Base-by-base conservation (phyloP, 2,329 filamentous ascomycete species). In the Apiospora rasikravindrae region DNA sequence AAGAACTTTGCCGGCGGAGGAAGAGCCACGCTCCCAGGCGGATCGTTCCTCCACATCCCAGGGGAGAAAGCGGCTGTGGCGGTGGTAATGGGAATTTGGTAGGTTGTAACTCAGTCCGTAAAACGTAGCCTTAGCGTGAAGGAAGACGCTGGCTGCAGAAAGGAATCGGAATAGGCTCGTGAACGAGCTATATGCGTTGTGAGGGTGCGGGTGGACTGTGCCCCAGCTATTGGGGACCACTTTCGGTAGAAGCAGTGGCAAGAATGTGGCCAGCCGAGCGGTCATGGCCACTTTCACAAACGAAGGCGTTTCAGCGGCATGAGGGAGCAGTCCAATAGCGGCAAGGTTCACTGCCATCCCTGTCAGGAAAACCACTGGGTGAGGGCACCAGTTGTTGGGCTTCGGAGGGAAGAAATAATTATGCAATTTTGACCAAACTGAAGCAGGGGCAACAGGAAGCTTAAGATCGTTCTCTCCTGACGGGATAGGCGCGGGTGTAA, bases 171-270 rank as follows among this genome's bases (percentile, higher is more conserved):
- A 90, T 8, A 88, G 77, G 29, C 79, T 83, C 4, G 78, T 83
- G 73, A 86, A 85, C 11, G 83, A 84, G 44, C 80, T 76, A 57
- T 85, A 83, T 3, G 81, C 78, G 13, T 80, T 78, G 72, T 83
- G 83, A 2, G 81, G 80, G 47, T 86, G 82, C 2, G 77, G 69
- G 71, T 87, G 81, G 2, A 84, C 79, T 0, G 78, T 83, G 4
- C 88, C 88, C 83, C 86, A 88, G n/a, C 79, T 83, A 19, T 77
- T 73, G 0, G 89, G 88, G 22, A 86, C 80, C n/a, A 86, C 75
- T 49, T 83, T 82, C 2, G 87, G 84, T 10, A 87, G 76, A 8
- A 86, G 70, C 47, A 90, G 73, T 19, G 88, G 86, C 0, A 82
- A 74, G 69, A 88, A 83, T 16, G 85, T 85, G 6, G 86, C 80